Base-by-base conservation (phyloP, 345 rosid species). In the Dipteronia sinensis region DNA sequence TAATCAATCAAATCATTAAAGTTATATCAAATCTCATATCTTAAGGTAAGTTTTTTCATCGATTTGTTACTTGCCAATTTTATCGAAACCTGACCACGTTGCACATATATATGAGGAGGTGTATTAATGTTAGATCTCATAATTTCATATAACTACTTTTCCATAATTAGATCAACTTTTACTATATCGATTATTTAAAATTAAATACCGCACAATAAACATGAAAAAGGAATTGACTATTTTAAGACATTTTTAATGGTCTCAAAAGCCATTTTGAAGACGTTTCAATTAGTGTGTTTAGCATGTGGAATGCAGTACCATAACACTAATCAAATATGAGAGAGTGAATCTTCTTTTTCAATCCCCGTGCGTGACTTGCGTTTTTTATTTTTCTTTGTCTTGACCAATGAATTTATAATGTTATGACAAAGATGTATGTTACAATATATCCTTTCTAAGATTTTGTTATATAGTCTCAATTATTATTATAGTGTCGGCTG, bases 401-500 rank as follows among this genome's bases (percentile, higher is more conserved):
- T 51, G 25, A 51, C 63, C 11, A 6, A 6, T 9, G 47, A 12
- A 22, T 23, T 34, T 34, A 34, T 34, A 34, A 34, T 34, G 19
- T 44, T 13, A 13, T 2, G 49, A 38, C 6, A 4, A 20, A 20
- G 19, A 69, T 23, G 23, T 58, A 69, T 23, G 23, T 58, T 38
- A 17, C 10, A 0, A 1, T 17, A 19, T 7, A 13, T 59, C 38
- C 38, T 34, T 4, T 34, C 6, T 34, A 34, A 34, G 38, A 34
- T 34, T 4, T 4, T 34, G 38, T 34, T 34, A 34, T 3, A 31
- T 31, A 42, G 46, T 42, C 46, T 42, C 46, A 42, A 17, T 20
- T 61, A 59, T 72, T 44, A 72, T 72, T 23, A 42, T 61, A 15
- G 10, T 44, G 68, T 44, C 68, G 68, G 68, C 68, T 23, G 67